These are phyloP conservation scores for Nitzschia putrida DNA, from an alignment of 108 stramenopile species.

Conservation along the genomic window DNA sequence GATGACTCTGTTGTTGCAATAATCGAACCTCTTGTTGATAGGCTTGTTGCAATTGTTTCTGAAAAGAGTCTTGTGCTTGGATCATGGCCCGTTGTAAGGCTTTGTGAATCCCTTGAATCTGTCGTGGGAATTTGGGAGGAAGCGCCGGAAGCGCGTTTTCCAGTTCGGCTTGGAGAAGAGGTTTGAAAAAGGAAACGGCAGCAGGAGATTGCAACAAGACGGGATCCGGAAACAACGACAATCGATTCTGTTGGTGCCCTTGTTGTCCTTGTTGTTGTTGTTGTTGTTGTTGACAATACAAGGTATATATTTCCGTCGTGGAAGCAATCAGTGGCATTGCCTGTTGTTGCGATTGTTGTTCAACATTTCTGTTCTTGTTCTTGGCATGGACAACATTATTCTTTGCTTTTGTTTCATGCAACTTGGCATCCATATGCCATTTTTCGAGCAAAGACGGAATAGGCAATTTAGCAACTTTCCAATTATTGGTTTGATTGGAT, in stretches of 20 bases:
- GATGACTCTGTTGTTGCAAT: neutral
- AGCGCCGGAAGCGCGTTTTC: too few species aligned
- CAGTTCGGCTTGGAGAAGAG: too few species aligned
- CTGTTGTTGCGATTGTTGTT: neutral
- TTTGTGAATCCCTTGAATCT: constrained; percentile 21
- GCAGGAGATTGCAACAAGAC: too few species aligned
- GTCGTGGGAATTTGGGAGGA: constrained; percentile 28
- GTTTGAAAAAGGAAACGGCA: too few species aligned
- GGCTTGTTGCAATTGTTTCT: constrained; percentile 23
- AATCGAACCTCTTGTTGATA: constrained; percentile 19
- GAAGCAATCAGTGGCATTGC: constrained; percentile 10
- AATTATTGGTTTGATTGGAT: constrained; percentile 2
- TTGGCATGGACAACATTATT: neutral
- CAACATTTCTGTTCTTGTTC: too few species aligned
- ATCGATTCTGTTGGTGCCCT: too few species aligned
- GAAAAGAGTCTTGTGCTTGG: constrained; percentile 21
- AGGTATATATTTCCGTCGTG: constrained; percentile 10
- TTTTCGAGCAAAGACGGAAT: constrained; percentile 64
- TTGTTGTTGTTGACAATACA: constrained; percentile 8
- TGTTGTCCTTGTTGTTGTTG: neutral
- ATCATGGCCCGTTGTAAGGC: constrained; percentile 12
- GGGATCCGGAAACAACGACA: too few species aligned
- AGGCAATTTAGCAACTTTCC: constrained; percentile 52
- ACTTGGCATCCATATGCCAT: constrained; percentile 57
- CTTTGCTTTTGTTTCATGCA: constrained; percentile 20